Percentiles rank a stretch among this genome's conserved stretches.
Conservation (phyloP, 1,284 basidiomycete genomes). For the Trametes hirsuta region DNA sequence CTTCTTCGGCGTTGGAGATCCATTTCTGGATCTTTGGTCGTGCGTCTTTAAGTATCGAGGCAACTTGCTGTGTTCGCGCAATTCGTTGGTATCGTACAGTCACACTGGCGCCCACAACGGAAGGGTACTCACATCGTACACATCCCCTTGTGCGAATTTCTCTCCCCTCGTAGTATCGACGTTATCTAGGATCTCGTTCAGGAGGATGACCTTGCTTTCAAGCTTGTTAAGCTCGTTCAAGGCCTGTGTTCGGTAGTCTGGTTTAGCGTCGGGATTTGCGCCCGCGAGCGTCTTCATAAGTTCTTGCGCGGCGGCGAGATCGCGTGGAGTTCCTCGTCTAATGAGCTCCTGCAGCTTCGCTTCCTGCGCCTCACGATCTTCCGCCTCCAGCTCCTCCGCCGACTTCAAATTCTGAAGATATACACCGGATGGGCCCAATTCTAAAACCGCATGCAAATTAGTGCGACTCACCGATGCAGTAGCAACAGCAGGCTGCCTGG, state of each 20-base stretch:
- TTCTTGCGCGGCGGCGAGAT: conserved; percentile 95
- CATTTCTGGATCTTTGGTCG: conserved; percentile 97
- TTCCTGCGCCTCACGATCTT: conserved; percentile 93
- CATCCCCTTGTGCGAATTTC: conserved; percentile 85
- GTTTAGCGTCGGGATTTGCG: conserved; percentile 92
- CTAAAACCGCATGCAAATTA: background rate
- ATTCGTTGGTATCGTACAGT: background rate
- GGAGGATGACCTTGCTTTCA: conserved; percentile 90
- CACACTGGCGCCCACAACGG: background rate
- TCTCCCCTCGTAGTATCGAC: conserved; percentile 74
- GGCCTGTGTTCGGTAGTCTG: conserved; percentile 91
- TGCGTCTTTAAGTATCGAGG: conserved; percentile 79
- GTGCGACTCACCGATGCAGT: conserved; percentile 49
- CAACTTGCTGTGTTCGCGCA: conserved; percentile 74
- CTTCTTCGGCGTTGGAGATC: conserved; percentile 90
- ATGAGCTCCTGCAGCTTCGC: conserved; percentile 99
- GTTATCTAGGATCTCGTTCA: conserved; percentile 98
- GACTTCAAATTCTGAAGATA: conserved; percentile 80
- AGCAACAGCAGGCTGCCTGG: conserved; percentile 48
- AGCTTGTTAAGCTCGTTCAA: conserved; percentile 92
- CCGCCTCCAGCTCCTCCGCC: conserved; percentile 95
- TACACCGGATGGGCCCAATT: background rate
- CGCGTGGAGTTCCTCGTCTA: conserved; percentile 92
- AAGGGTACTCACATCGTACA: conserved; percentile 75
- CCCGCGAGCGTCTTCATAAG: conserved; percentile 97